Base-by-base conservation (phyloP, 2,329 filamentous ascomycete genomes). In the Pseudogymnoascus sp. region DNA sequence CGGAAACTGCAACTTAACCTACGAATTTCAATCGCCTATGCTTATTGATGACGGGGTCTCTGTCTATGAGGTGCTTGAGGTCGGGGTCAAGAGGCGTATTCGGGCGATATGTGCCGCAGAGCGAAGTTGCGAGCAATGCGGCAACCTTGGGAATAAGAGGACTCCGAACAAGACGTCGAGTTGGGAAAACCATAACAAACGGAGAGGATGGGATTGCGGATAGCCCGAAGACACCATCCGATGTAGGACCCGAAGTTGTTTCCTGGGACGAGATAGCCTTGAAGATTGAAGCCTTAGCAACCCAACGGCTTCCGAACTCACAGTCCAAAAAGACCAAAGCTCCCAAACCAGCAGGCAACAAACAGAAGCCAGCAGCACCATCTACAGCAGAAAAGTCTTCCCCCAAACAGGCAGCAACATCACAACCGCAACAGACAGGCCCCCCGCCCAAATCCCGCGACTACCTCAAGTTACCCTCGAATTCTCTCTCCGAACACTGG, bases 401-500 rank as follows among this genome's bases (percentile, higher is more conserved):
- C 11, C 17, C 28, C 10, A 57, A 57, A 33, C 28, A 57, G 7
- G 28, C 50, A 21, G n/a, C 28, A 33, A 57, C 17, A 57, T 35
- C 28, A 57, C 47, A 31, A 17, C 26, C 47, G 28, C 50, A 57
- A 33, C 59, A 38, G 8, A 10, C 35, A 7, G 59, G 59, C 19
- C 59, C 59, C 17, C 35, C 19, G 1, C 59, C 59, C 15, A 65
- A 65, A 31, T 21, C 42, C 17, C 61, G 64, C 42, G 42, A 63
- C 31, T 63, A 65, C 23, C 23, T 65, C 13, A 63, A 62, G 9
- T 31, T 66, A 35, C 44, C 64, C 13, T n/a, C 62, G n/a, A 23
- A 64, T 8, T 33, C 68, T 72, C 63, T 79, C 8, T 74, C 76
- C 63, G 78, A 77, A 67, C 80, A 83, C 71, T 83, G 80, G 77